These are phyloP conservation scores for Rhodotorula diobovata DNA, from an alignment of 768 basidiomycete species.

Conservation along the genomic window DNA sequence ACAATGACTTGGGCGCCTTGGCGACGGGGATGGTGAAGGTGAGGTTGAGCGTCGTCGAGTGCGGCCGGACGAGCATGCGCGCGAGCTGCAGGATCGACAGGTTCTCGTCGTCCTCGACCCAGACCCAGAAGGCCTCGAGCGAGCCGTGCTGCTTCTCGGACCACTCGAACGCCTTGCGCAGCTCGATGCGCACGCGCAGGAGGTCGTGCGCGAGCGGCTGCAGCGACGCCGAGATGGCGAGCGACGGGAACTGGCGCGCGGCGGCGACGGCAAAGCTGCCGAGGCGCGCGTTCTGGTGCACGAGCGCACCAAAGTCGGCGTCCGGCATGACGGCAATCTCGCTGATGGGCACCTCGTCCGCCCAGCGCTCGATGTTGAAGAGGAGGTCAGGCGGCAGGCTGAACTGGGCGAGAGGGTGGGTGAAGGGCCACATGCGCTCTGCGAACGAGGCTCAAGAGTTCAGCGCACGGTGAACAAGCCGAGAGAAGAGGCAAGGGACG, in stretches of 20 bases:
- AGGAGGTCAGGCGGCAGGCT: conserved; percentile 70
- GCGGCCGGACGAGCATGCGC: conserved; percentile 65
- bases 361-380: conserved; percentile 71
- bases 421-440: conserved; percentile 88
- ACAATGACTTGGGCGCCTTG: conserved; percentile 61
- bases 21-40: conserved; percentile 78
- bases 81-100: conserved; percentile 74
- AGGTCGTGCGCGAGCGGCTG: conserved; percentile 80
- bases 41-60: conserved; percentile 58
- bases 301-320: conserved; percentile 66
- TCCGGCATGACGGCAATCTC: conserved; percentile 68
- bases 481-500: neutral
- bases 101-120: conserved; percentile 85
- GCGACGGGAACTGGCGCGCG: conserved; percentile 77
- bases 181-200: conserved; percentile 65
- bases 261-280: conserved; percentile 72
- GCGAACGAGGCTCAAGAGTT: conserved; percentile 55
- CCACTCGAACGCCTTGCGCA: conserved; percentile 74
- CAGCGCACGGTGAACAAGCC: conserved; percentile 1
- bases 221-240: conserved; percentile 62
- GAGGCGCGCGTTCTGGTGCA: conserved; percentile 80
- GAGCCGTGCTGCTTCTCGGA: conserved; percentile 66
- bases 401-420: conserved; percentile 79
- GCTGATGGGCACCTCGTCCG: conserved; percentile 69
- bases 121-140: conserved; percentile 86